Evolutionary conservation across 1,284 basidiomycete genomes (phyloP).

Genomic region (Malassezia sp.): DNA sequence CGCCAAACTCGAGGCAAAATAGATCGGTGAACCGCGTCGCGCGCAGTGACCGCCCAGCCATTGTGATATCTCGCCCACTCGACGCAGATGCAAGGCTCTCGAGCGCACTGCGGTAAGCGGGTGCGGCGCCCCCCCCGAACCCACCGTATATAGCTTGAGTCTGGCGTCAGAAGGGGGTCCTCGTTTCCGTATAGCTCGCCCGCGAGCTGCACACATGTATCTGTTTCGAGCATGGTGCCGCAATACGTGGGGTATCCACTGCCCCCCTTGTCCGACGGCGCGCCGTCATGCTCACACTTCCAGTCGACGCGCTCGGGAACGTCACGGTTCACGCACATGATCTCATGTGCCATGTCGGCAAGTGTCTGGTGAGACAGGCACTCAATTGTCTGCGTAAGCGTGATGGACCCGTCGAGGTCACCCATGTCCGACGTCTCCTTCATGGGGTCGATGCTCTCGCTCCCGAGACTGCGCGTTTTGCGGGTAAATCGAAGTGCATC

Average conservation of each 20-base stretch:
- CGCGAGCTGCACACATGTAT: constrained; percentile 5
- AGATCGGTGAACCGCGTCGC: neutral
- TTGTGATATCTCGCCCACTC: neutral
- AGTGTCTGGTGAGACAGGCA: constrained; percentile 5
- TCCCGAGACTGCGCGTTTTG: constrained; percentile 3
- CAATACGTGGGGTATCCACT: constrained; percentile 4
- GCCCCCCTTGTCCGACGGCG: neutral
- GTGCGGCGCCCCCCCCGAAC: no score
- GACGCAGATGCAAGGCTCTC: neutral
- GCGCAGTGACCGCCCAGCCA: neutral
- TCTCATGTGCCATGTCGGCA: neutral
- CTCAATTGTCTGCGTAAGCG: no score
- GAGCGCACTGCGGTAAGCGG: no score
- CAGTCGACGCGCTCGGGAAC: constrained; percentile 1
- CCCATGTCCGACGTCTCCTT: no score
- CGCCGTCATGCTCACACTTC: neutral
- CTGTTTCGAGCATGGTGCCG: constrained; percentile 1
- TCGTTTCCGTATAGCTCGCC: constrained; percentile 1
- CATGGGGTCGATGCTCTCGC: neutral
- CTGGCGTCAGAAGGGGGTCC: no score
- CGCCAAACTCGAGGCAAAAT: neutral
- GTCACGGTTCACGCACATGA: constrained; percentile 10
- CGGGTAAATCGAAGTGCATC: constrained; percentile 1
- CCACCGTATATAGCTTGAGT: no score
- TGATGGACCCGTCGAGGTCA: no score